Percentiles rank a stretch among this genome's conserved stretches.
These are phyloP conservation scores for Stagonosporopsis tanaceti DNA, from an alignment of 2,329 filamentous ascomycete genomes.

Conservation along the genomic window DNA sequence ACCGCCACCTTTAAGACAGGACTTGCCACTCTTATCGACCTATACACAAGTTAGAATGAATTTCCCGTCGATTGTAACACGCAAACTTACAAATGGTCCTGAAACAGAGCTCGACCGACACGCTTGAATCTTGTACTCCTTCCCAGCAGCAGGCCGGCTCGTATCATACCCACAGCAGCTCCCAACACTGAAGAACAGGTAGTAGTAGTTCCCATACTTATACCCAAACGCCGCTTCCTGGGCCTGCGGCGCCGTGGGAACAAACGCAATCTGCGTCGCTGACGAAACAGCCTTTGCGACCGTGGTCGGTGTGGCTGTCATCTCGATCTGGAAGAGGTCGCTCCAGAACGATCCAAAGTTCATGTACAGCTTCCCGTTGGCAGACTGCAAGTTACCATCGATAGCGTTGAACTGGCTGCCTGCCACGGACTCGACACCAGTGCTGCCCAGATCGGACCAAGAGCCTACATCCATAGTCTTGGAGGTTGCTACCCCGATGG, in stretches of 20 bases:
- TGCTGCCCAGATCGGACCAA: conserved; percentile 66
- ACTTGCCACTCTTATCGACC: conserved; percentile 60
- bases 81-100: conserved; percentile 57
- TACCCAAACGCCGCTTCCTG: conserved; percentile 65
- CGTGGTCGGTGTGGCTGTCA: conserved; percentile 48
- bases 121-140: conserved; percentile 70
- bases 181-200: conserved; percentile 69
- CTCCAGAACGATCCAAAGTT: conserved; percentile 74
- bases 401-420: conserved; percentile 57
- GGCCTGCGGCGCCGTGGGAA: conserved; percentile 58
- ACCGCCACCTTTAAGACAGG: conserved; percentile 64
- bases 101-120: conserved; percentile 62
- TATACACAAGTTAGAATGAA: not conserved
- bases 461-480: conserved; percentile 58
- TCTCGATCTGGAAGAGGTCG: conserved; percentile 67
- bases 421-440: conserved; percentile 54
- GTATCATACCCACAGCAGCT: conserved; percentile 66
- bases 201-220: conserved; percentile 64
- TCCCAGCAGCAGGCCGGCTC: conserved; percentile 59
- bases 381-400: conserved; percentile 54
- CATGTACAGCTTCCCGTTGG: conserved; percentile 55
- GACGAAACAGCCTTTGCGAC: conserved; percentile 43
- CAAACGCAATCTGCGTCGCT: conserved; percentile 59
- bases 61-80: too few species aligned
- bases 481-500: conserved; percentile 65